A percentile compares a stretch with the other conserved stretches of the same genome.
Conservation (phyloP, 2,329 filamentous ascomycete genomes). For the Cercospora zeina region DNA sequence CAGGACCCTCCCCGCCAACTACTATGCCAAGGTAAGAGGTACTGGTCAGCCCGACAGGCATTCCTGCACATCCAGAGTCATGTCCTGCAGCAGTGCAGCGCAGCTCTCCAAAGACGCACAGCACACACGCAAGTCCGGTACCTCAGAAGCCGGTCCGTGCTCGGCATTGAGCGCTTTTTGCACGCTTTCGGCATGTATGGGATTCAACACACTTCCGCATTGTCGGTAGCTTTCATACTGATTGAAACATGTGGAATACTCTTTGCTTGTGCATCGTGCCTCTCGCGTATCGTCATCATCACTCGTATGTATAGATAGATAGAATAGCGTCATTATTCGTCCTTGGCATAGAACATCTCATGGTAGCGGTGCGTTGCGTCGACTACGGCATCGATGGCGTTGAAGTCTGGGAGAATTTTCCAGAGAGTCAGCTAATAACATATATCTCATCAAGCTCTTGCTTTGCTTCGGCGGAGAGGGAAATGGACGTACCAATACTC, state of each 20-base stretch:
- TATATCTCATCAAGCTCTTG: background rate
- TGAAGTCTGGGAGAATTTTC: conserved; percentile 64
- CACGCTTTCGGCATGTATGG: conserved; percentile 1
- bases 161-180: background rate
- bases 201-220: background rate
- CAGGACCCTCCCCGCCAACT: background rate
- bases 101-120: background rate
- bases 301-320: background rate
- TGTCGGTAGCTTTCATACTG: conserved; percentile 3
- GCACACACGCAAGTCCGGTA: background rate
- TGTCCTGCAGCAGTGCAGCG: background rate
- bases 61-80: background rate
- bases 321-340: conserved; percentile 23
- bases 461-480: background rate
- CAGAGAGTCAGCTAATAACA: background rate
- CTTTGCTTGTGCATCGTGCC: background rate
- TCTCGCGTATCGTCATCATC: background rate
- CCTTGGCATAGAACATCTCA: conserved; percentile 71
- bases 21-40: conserved; percentile 1
- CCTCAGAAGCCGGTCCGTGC: background rate
- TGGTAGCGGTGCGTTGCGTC: conserved; percentile 81
- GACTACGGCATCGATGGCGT: conserved; percentile 74
- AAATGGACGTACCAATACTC: conserved; percentile 58
- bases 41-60: conserved; percentile 1
- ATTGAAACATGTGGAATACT: background rate